Conservation (phyloP, 2,329 filamentous ascomycete genomes). For the Xylaria multiplex region DNA sequence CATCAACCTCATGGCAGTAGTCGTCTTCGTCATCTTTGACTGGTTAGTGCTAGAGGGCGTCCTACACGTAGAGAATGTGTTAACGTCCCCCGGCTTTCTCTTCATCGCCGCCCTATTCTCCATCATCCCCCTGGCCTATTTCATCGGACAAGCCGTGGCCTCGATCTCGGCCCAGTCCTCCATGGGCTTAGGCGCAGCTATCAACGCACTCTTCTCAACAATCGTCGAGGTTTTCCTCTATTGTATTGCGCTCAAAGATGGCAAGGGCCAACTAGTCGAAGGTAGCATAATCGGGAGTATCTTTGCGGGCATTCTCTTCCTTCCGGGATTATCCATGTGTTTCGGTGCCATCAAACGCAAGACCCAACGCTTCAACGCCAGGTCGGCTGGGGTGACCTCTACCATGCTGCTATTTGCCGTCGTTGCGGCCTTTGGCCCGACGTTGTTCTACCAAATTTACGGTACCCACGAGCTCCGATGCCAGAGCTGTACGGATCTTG, state of each 20-base stretch:
- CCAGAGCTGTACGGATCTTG: conserved; percentile 67
- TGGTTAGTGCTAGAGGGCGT: conserved; percentile 80
- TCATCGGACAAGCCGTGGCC: conserved; percentile 97
- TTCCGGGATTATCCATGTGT: conserved; percentile 97
- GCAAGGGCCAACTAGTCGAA: conserved; percentile 92
- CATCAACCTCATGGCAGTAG: conserved; percentile 93
- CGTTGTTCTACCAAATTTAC: conserved; percentile 98
- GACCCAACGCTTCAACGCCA: conserved; percentile 97
- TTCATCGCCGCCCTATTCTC: conserved; percentile 87
- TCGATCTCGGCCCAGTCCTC: conserved; percentile 98
- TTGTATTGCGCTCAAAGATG: conserved; percentile 90
- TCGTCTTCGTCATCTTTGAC: conserved; percentile 94
- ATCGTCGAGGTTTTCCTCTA: conserved; percentile 98
- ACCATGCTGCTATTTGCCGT: conserved; percentile 98
- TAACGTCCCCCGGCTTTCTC: conserved; percentile 86
- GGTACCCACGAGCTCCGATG: conserved; percentile 97
- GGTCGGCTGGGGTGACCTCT: conserved; percentile 93
- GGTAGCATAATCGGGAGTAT: conserved; percentile 98
- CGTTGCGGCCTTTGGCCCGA: conserved; percentile 94
- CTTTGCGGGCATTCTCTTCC: conserved; percentile 93
- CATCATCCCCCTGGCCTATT: conserved; percentile 96
- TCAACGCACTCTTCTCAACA: conserved; percentile 98
- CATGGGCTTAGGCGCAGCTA: conserved; percentile 95
- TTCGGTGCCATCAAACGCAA: conserved; percentile 98
- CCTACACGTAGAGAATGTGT: conserved; percentile 74